Conservation (phyloP, 768 basidiomycete genomes). For the Thelephora aurantiotincta region DNA sequence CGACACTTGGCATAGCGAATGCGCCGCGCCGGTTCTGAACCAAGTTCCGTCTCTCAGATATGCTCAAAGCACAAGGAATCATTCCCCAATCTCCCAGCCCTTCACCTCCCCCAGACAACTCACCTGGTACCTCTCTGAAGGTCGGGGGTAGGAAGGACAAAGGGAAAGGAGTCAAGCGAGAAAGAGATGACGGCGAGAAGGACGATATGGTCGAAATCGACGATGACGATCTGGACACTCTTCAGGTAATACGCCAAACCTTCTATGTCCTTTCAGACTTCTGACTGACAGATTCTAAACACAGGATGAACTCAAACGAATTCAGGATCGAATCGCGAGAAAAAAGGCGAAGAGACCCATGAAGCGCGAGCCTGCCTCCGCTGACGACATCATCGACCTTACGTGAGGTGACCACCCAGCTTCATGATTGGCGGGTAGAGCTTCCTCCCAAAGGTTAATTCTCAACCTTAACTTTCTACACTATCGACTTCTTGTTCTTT, state of each 20-base stretch:
- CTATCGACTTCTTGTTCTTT: too few species aligned
- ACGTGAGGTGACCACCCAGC: not conserved
- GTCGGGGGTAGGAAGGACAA: too few species aligned
- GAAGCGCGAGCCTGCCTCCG: not conserved
- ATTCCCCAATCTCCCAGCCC: not conserved
- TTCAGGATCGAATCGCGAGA: not conserved
- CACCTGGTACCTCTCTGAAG: too few species aligned
- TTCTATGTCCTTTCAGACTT: not conserved
- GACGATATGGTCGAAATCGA: not conserved
- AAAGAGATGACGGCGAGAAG: not conserved
- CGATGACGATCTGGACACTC: not conserved
- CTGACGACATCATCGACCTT: not conserved
- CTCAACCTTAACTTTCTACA: too few species aligned
- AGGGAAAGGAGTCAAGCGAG: not conserved
- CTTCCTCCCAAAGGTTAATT: too few species aligned
- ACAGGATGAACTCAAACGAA: not conserved
- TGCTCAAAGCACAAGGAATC: constrained; percentile 4
- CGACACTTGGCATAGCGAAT: not conserved
- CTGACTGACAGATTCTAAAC: not conserved
- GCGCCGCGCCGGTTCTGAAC: not conserved
- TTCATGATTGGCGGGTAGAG: too few species aligned
- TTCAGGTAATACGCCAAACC: not conserved
- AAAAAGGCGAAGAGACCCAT: not conserved
- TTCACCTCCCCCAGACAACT: not conserved
- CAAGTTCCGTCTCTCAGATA: not conserved